Evolutionary conservation across 805 yeast genomes (phyloP), one percentile per base, ranked within the genome.

Genomic region (Candida corydali): DNA sequence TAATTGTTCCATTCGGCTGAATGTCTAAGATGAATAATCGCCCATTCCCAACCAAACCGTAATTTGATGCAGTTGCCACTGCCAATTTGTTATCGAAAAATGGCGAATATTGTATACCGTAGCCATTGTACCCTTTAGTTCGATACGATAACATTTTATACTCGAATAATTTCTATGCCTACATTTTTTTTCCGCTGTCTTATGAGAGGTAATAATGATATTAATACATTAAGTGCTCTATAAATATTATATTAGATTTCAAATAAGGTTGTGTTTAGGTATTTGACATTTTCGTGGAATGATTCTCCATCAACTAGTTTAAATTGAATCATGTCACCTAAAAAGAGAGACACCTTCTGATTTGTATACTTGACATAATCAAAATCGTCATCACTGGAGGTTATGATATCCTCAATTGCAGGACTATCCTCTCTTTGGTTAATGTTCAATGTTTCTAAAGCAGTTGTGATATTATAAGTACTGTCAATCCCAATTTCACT

Each of bases 31-130:
- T 68, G 47, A 67, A 81, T 19, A 91, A 64, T 47, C 86, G 73
- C 5, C 98, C 98, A 58, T 91, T 91, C 2, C 98, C 98, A 3
- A 88, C 96, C 4, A 91, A 65, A 1, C 98, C 98, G 58, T 80
- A 91, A 63, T 91, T 93, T 18, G 97, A 87, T 1, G 96, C 82
- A 0, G 95, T 72, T 0, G 95, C 94, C 22, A 87, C 91, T 0
- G 96, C 96, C 16, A 91, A 52, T 51, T 86, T 84, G 62, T 84
- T 86, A 59, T 91, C 98, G 49, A 78, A 85, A 51, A 80, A 91
- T 1, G 98, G 97, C 0, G 96, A 87, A 64, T 91, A 93, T 50
- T 82, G 82, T 11, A 88, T 83, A 0, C 82, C 81, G 54, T 86
- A 86, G 11, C 97, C 97, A 53, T 87, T 83, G 59, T 76, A 87